Base-by-base conservation (phyloP, 2,329 filamentous ascomycete species). In the Pezicula radicicola region DNA sequence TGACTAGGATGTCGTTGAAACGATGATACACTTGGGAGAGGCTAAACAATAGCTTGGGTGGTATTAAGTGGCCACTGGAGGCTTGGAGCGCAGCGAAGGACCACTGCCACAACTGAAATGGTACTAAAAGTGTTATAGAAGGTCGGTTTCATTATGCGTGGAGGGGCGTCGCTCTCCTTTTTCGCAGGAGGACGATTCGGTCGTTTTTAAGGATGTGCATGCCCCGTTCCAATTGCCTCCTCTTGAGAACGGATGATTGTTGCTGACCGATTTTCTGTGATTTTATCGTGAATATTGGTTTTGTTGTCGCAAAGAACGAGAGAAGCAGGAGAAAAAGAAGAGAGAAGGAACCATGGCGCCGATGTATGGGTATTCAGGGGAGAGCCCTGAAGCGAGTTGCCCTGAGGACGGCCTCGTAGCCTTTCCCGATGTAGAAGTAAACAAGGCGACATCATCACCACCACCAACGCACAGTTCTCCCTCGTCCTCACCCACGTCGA, bases 121-220 rank as follows among this genome's bases (percentile, higher is more conserved):
- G 37, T 40, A 40, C 19, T 16, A 21, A 9, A 15, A 30, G 21
- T 13, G 42, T 45, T 45, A 48, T 39, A 33, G 45, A 54, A 53
- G 46, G 44, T 25, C 25, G 46, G 56, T 60, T 60, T 60, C 55
- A 57, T 54, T 53, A 59, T 58, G 56, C 56, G 55, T 28, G 50
- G 49, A 27, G 45, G 28, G 30, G 45, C 36, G 44, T 47, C 33
- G 25, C 28, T 35, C 46, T 18, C 49, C 52, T 50, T 46, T 27
- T 44, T 9, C 36, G 39, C 9, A 36, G 33, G 25, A 25, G 39
- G 39, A 46, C 42, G 37, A 41, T 40, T 30, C 48, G 18, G 28
- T 43, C 33, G 6, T 25, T 51, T 54, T 53, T 51, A 50, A 55
- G 56, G 41, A 15, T 37, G 41, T 13, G 27, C 27, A 27, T 13